These are phyloP conservation scores for Exophiala sideris DNA, from an alignment of 2,329 filamentous ascomycete genomes.

Conservation along the genomic window DNA sequence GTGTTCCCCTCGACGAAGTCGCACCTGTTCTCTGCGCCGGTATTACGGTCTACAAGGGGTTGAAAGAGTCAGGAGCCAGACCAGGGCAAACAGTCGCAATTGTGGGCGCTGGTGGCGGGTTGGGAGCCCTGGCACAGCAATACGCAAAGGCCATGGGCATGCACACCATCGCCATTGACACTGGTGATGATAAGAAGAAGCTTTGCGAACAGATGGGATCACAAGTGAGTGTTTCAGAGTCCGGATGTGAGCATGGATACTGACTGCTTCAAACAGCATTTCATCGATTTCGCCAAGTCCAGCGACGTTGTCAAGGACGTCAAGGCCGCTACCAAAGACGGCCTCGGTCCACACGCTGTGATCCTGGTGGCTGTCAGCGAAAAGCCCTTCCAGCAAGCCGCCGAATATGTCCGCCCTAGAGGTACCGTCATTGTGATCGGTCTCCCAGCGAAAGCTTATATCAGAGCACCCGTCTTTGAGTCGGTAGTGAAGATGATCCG, in stretches of 20 bases:
- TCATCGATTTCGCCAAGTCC: conserved; percentile 74
- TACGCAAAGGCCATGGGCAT: conserved; percentile 91
- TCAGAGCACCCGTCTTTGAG: conserved; percentile 83
- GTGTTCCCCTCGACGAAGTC: conserved; percentile 70
- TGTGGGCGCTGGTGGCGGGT: conserved; percentile 79
- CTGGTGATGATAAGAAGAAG: conserved; percentile 73
- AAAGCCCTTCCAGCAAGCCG: conserved; percentile 93
- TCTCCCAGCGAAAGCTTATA: conserved; percentile 73
- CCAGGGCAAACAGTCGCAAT: conserved; percentile 78
- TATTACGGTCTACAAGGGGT: conserved; percentile 85
- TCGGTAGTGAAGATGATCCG: conserved; percentile 85
- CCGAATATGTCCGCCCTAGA: conserved; percentile 77
- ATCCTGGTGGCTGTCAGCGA: conserved; percentile 81
- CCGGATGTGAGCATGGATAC: background rate
- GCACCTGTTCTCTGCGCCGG: conserved; percentile 80
- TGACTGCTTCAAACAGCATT: conserved; percentile 43
- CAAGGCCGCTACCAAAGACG: conserved; percentile 73
- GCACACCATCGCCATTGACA: conserved; percentile 75
- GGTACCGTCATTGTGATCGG: conserved; percentile 87
- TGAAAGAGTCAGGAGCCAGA: conserved; percentile 74
- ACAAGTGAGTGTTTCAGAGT: conserved; percentile 32
- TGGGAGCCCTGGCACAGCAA: conserved; percentile 76
- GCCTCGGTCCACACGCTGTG: conserved; percentile 81
- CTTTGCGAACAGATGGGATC: conserved; percentile 68
- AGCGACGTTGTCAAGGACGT: conserved; percentile 81